Percentiles rank a stretch among this genome's conserved stretches.
Evolutionary conservation across 2,329 filamentous ascomycete species (phyloP).

Genomic region (Hymenoscyphus scutula): DNA sequence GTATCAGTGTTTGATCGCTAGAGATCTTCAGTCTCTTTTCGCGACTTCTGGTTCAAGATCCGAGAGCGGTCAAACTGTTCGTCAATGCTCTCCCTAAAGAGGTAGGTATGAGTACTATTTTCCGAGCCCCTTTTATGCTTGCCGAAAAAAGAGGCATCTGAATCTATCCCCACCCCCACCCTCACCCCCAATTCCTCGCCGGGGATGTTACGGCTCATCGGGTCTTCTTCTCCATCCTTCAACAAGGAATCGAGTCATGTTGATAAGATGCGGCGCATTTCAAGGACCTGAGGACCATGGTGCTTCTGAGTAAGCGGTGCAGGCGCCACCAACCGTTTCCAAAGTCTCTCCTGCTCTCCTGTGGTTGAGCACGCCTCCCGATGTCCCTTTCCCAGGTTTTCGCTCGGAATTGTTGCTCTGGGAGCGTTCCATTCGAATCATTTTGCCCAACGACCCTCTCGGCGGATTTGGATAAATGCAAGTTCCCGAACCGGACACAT

Average conservation of each 20-base stretch:
- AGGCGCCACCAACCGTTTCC: background rate
- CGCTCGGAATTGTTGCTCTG: background rate
- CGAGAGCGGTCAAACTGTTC: background rate
- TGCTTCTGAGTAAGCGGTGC: background rate
- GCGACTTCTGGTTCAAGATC: background rate
- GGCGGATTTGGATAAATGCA: background rate
- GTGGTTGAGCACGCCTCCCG: background rate
- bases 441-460: background rate
- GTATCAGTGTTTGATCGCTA: background rate
- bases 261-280: background rate
- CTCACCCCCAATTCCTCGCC: background rate
- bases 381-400: background rate
- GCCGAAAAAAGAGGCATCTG: background rate
- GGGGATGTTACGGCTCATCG: background rate
- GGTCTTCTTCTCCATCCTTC: too few species aligned
- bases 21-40: background rate
- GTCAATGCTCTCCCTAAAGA: background rate
- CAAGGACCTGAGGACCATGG: background rate
- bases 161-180: background rate
- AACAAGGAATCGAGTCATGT: too few species aligned
- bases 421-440: background rate
- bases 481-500: constrained; percentile 1
- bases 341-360: too few species aligned
- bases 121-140: background rate
- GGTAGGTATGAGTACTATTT: too few species aligned